phyloP scores from a whole-genome alignment of 805 yeast genomes.

The Candida insectorum region DNA sequence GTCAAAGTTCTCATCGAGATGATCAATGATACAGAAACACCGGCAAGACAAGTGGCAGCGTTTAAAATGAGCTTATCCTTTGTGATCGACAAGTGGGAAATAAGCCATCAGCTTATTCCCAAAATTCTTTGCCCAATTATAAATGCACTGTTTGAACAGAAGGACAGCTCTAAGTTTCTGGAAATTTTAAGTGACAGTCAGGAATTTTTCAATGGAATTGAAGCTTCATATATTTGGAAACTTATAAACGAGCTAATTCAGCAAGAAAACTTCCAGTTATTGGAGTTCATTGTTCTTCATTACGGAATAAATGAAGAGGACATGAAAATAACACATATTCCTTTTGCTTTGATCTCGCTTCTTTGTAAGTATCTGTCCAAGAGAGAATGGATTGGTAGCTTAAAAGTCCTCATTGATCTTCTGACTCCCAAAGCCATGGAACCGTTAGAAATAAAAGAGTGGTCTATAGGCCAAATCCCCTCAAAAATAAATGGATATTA shows the following conservation, averaged over 20 bases:
- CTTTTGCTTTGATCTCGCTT: slow-evolving; percentile 56
- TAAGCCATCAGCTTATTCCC: slow-evolving; percentile 75
- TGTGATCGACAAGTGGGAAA: slow-evolving; percentile 92
- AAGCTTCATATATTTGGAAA: slow-evolving; percentile 75
- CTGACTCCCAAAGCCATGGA: slow-evolving; percentile 62
- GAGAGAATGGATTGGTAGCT: slow-evolving; percentile 35
- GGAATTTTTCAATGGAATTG: slow-evolving; percentile 82
- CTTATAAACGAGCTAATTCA: slow-evolving; percentile 29
- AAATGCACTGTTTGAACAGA: slow-evolving; percentile 3
- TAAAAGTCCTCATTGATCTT: slow-evolving; percentile 43
- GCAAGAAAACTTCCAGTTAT: slow-evolving; percentile 39
- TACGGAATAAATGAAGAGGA: slow-evolving; percentile 87
- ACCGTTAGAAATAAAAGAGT: too few relatives aligned
- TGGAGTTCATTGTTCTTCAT: slow-evolving; percentile 56
- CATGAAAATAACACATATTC: slow-evolving; percentile 72
- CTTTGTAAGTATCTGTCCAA: slow-evolving; percentile 23
- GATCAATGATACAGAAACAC: slow-evolving; percentile 27
- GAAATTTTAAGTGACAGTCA: slow-evolving; percentile 42
- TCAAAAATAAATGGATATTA: too few relatives aligned
- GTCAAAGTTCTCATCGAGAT: slow-evolving; percentile 50
- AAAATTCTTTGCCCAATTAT: slow-evolving; percentile 60
- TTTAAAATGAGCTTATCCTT: slow-evolving; percentile 62
- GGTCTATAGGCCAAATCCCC: too few relatives aligned
- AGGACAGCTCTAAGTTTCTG: slow-evolving; percentile 40
- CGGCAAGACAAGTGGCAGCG: slow-evolving; percentile 43